A percentile compares a stretch with the other conserved stretches of the same genome.
phyloP scores from a whole-genome alignment of 2,329 filamentous ascomycete genomes.

The Xylariomycetidae sp. region DNA sequence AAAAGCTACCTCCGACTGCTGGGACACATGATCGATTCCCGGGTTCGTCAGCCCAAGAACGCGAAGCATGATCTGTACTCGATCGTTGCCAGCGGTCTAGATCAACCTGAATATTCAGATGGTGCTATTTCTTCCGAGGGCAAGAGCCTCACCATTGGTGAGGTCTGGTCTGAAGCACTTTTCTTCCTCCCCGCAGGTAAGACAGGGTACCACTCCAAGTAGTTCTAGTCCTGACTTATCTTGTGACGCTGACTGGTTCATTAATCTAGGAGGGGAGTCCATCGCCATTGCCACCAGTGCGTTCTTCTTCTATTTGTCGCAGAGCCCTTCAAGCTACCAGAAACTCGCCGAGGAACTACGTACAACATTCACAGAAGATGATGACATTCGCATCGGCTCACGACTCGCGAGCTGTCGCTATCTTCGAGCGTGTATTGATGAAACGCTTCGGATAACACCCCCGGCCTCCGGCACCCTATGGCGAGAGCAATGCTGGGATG shows the following conservation, averaged over 20 bases:
- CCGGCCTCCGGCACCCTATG: slow-evolving; percentile 5
- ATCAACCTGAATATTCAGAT: too few relatives aligned
- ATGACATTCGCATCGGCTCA: slow-evolving; percentile 6
- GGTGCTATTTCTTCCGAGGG: too few relatives aligned
- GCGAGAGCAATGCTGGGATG: slow-evolving; percentile 4
- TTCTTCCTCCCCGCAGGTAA: slow-evolving; percentile 10
- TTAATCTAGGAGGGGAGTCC: slow-evolving; percentile 4
- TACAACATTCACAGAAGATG: slow-evolving; percentile 1
- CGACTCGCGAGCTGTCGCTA: slow-evolving; percentile 6
- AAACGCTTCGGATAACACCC: slow-evolving; percentile 8
- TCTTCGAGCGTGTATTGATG: slow-evolving; percentile 9
- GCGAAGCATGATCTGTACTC: slow-evolving; percentile 12
- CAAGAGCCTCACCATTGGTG: slow-evolving; percentile 2
- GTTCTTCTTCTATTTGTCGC: slow-evolving; percentile 17
- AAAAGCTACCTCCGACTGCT: slow-evolving; percentile 6
- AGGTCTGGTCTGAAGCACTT: slow-evolving; percentile 12
- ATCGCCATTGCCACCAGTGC: slow-evolving; percentile 1
- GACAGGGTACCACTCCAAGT: background rate
- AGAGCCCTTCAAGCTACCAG: slow-evolving; percentile 6
- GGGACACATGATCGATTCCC: slow-evolving; percentile 7
- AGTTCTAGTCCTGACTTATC: too few relatives aligned
- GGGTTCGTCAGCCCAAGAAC: slow-evolving; percentile 4
- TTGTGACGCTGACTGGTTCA: too few relatives aligned
- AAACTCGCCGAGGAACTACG: slow-evolving; percentile 12
- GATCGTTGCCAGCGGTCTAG: slow-evolving; percentile 2